Conservation (phyloP, 192 early-diverging fungal species). For the Backusella australiensis region DNA sequence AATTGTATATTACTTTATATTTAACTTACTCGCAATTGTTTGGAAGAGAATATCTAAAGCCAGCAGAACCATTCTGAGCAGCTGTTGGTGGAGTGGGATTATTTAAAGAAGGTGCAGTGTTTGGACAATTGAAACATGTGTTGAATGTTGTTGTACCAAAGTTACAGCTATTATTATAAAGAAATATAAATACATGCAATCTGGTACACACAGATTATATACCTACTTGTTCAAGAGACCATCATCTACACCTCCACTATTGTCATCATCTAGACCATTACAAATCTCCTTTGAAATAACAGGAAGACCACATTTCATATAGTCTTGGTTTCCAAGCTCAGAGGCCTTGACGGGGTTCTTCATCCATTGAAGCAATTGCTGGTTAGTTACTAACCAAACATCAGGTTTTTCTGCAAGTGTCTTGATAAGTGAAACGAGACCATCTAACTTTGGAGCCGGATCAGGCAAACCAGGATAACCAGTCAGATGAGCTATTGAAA, state of each 20-base stretch:
- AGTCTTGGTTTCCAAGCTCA: conserved; percentile 53
- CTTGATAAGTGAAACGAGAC: conserved; percentile 46
- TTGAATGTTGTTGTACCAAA: conserved; percentile 40
- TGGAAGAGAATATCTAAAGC: conserved; percentile 42
- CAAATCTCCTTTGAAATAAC: conserved; percentile 60
- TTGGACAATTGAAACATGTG: conserved; percentile 56
- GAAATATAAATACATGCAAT: conserved; percentile 26
- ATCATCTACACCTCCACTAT: conserved; percentile 33
- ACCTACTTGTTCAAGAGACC: conserved; percentile 32
- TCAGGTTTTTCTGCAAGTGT: conserved; percentile 45
- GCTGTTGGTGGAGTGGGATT: conserved; percentile 39
- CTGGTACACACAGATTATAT: conserved; percentile 1
- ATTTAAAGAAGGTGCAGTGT: conserved; percentile 25
- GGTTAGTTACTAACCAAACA: conserved; percentile 66
- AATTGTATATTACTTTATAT: not conserved
- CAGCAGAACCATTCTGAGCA: conserved; percentile 20
- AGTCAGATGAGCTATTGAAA: conserved; percentile 33
- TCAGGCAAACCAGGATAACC: conserved; percentile 21
- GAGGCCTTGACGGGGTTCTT: conserved; percentile 67
- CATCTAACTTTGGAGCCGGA: conserved; percentile 17
- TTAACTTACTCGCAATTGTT: conserved; percentile 42
- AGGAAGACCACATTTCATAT: conserved; percentile 58
- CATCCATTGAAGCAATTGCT: conserved; percentile 68
- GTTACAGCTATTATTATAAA: conserved; percentile 35
- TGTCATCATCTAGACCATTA: conserved; percentile 60